Conservation (phyloP, 2,329 filamentous ascomycete species). For the Alternaria sp. region DNA sequence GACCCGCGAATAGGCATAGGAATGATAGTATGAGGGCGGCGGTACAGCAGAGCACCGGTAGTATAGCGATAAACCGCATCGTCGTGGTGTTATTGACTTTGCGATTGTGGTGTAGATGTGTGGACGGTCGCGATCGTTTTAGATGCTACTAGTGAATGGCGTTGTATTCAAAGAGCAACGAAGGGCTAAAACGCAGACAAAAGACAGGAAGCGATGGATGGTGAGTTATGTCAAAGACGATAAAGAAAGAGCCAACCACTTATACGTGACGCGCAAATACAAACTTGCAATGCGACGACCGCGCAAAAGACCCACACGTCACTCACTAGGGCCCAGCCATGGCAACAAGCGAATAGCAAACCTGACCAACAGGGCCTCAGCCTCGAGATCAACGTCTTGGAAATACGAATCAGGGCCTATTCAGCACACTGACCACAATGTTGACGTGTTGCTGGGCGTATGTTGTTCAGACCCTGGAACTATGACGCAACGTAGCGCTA, state of each 20-base stretch:
- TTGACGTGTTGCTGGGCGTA: conserved; percentile 32
- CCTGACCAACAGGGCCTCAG: conserved; percentile 27
- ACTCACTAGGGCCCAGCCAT: conserved; percentile 16
- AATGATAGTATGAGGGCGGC: conserved; percentile 67
- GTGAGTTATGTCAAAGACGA: neutral
- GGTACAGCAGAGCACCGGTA: conserved; percentile 62
- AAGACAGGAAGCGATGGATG: conserved; percentile 7
- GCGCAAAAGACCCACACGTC: conserved; percentile 14
- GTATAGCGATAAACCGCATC: conserved; percentile 59
- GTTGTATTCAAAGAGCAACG: conserved; percentile 2
- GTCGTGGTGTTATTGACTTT: conserved; percentile 5
- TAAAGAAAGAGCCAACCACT: conserved; percentile 11
- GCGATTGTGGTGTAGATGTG: conserved; percentile 3
- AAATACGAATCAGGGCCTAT: conserved; percentile 12
- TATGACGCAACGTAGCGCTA: conserved; percentile 27
- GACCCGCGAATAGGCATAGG: conserved; percentile 69
- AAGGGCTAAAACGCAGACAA: conserved; percentile 9
- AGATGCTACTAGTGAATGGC: neutral
- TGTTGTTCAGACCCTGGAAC: conserved; percentile 21
- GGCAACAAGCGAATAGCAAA: conserved; percentile 21
- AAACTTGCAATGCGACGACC: conserved; percentile 8
- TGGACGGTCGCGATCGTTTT: neutral
- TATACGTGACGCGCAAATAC: conserved; percentile 14
- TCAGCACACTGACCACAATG: conserved; percentile 26
- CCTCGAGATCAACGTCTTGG: conserved; percentile 26